Evolutionary conservation across 345 rosid genomes (phyloP).

Genomic region (Syzygium aromaticum): DNA sequence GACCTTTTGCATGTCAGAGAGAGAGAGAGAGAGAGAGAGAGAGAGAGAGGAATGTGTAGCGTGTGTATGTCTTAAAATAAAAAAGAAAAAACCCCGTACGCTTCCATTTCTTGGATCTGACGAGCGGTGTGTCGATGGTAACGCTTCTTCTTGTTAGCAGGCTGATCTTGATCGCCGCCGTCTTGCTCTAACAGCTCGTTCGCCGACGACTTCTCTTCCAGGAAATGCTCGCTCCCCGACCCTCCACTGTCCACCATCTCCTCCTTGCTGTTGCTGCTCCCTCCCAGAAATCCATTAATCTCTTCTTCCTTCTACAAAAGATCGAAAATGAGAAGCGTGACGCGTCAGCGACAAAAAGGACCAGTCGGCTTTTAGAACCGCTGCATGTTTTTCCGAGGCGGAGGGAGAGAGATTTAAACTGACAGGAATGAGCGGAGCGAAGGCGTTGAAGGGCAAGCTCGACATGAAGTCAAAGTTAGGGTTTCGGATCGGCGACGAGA

Average conservation of each 20-base stretch:
- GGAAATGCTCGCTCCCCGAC: constrained; percentile 74
- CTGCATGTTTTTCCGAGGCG: background rate
- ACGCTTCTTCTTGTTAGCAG: constrained; percentile 69
- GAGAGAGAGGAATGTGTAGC: background rate
- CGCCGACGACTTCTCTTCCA: constrained; percentile 51
- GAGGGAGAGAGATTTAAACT: constrained; percentile 3
- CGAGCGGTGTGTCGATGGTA: constrained; percentile 86
- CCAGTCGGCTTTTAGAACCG: background rate
- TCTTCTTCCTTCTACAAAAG: constrained; percentile 55
- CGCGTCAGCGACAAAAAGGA: background rate
- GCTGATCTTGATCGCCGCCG: constrained; percentile 18
- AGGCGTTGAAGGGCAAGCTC: constrained; percentile 47
- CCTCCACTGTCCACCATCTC: constrained; percentile 70
- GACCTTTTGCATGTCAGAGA: background rate
- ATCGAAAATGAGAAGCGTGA: background rate
- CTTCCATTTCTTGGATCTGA: constrained; percentile 98
- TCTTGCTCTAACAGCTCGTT: constrained; percentile 41
- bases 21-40: background rate
- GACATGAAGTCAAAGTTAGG: constrained; percentile 64
- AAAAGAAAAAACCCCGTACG: constrained; percentile 33
- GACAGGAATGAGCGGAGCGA: constrained; percentile 56
- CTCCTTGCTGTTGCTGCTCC: constrained; percentile 43
- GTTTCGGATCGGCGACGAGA: constrained; percentile 59
- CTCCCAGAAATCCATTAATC: constrained; percentile 25
- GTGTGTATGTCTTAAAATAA: background rate